Base-by-base conservation (phyloP, 2,329 filamentous ascomycete species). In the Pseudovirgaria hyperparasitica region DNA sequence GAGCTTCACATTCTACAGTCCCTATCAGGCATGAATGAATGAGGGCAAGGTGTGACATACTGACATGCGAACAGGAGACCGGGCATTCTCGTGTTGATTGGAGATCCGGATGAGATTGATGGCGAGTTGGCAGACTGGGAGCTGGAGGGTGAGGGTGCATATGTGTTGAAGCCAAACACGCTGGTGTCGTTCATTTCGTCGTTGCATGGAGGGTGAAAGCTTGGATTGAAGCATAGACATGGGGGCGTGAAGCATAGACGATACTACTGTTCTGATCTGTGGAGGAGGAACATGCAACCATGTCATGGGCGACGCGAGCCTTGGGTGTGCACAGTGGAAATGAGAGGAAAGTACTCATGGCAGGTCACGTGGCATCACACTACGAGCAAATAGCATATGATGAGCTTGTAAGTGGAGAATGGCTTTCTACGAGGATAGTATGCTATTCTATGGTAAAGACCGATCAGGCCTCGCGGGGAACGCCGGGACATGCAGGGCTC, bases 101-200 rank as follows among this genome's bases (percentile, higher is more conserved):
- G 98, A 50, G 90, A 98, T 43, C n/a, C n/a, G n/a, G n/a, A n/a
- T n/a, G n/a, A n/a, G n/a, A n/a, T n/a, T n/a, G n/a, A n/a, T n/a
- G n/a, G n/a, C n/a, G n/a, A n/a, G n/a, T n/a, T n/a, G n/a, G 82
- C 85, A 15, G 90, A 98, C 54, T 98, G 90, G 90, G 90, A 96
- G 55, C 70, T 98, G 9, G 90, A 96, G 57, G 90, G 86, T 11
- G 87, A 96, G 57, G 85, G 90, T 49, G 69, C 74, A 39, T 96
- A 96, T 50, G 76, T 85, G 55, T 59, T 98, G 31, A 75, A 87
- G 56, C 57, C 64, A 35, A 70, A 75, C 32, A 90, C 98, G 60
- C 87, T 81, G 48, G 81, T 98, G 41, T 65, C 96, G 39, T 98
- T 98, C 58, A 86, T 98, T 35, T 94, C 86, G 34, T 98, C 90